Evolutionary conservation across 2,329 filamentous ascomycete species (phyloP), one percentile per base, ranked within the genome.

Genomic region (Paracoccidioides brasiliensis): DNA sequence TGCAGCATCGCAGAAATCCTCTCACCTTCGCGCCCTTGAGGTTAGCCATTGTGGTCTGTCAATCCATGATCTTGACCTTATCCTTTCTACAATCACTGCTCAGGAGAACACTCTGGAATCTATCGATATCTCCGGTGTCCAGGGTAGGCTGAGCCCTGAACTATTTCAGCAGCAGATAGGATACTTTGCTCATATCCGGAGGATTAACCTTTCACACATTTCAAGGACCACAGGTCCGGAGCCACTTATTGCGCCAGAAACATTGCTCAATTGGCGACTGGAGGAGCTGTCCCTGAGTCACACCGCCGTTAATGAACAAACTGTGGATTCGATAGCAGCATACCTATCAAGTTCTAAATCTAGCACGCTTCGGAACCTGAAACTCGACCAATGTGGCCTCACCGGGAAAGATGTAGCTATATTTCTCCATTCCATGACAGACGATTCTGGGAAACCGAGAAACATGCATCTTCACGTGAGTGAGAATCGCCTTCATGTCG

Each of bases 51-150:
- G 84, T 56, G 72, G 72, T n/a, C 57, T 76, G 41, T 74, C 72
- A n/a, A 69, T 76, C 41, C 73, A 75, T 58, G 72, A 76, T 54
- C 59, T 75, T 30, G 72, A 83, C 48, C 74, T 86, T 44, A 71
- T 87, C 12, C 70, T 88, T 33, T 83, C 84, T 53, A 80, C 82
- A 14, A 68, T 86, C 14, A 76, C 81, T 35, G 75, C 78, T 3
- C 85, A 88, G 64, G 81, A 83, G 60, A 79, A 78, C 38, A 86
- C 83, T 0, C 66, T 88, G 28, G 84, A 88, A 64, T 79, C 79
- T 1, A 73, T 88, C 57, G 78, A 86, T 63, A 78, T 88, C 10
- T 84, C 84, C 3, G 81, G 81, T 10, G 82, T 86, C 58, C 79
- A 81, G 56, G 82, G 83, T 35, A 78, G 84, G 1, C 72, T 87